Evolutionary conservation across 192 early-diverging fungal species (phyloP), one percentile per base, ranked within the genome.

Genomic region (Entomortierella chlamydospora): DNA sequence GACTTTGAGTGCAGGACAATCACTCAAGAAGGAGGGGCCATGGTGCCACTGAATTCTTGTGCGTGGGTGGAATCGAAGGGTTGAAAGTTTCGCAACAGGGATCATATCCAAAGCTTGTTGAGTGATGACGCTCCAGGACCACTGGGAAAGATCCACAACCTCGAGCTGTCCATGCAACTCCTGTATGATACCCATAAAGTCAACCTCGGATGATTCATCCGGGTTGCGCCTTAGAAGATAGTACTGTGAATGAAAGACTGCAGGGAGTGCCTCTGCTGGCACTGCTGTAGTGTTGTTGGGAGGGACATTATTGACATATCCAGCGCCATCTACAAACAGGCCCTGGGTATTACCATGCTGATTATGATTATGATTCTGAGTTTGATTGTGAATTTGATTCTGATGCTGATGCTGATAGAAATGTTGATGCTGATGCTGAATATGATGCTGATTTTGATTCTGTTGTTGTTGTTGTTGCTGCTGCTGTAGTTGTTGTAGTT

Each of bases 91-190:
- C 2, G 18, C 17, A 2, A 26, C 22, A 4, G 70, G 70, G 52
- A 72, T 64, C 45, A 45, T n/a, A n/a, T 63, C 54, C 23, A 72
- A 28, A 12, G 54, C 61, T 34, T 51, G 52, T 11, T 50, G 43
- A 2, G 53, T 56, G 31, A 72, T 23, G 0, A 39, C 42, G 18
- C 70, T 58, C 70, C 70, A 72, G 17, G 61, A 63, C 70, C 70
- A 72, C 41, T 58, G 43, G 0, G 70, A 72, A 29, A 72, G 43
- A 43, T 72, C 61, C 31, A 72, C 22, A 18, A 61, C 61, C 61
- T 63, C 55, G 8, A 72, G 39, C 54, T 72, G 70, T 10, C 60
- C 61, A 20, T 51, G 17, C 18, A 72, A 50, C 18, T 72, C 61
- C 33, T 57, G 22, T 9, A 72, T 4, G 18, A 62, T 30, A 23